phyloP scores from a whole-genome alignment of 169 alveolate genomes.

The Plasmodium knowlesi region DNA sequence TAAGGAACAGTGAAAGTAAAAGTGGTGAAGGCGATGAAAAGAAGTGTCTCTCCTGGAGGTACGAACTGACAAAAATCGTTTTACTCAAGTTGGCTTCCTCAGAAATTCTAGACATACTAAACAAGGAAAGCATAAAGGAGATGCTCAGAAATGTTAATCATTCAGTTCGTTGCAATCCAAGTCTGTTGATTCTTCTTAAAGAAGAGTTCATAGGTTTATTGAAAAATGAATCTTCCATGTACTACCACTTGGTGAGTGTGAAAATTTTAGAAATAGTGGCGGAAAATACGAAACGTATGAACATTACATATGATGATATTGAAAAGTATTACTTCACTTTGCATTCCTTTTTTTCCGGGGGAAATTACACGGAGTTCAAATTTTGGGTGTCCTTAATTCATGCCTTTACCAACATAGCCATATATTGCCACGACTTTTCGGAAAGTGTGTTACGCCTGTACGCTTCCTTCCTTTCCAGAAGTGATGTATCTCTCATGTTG shows the following conservation, averaged over 20 bases:
- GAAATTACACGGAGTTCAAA: constrained; percentile 15
- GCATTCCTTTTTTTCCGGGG: constrained; percentile 33
- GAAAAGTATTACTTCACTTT: constrained; percentile 46
- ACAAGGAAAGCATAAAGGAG: constrained; percentile 57
- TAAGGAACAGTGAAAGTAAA: background rate
- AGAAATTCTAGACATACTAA: constrained; percentile 18
- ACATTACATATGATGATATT: constrained; percentile 20
- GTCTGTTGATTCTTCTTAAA: constrained; percentile 8
- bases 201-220: constrained; percentile 26
- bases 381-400: constrained; percentile 71
- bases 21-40: no score
- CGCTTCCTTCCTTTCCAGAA: constrained; percentile 2
- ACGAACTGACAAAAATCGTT: constrained; percentile 29
- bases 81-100: constrained; percentile 18
- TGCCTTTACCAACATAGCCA: constrained; percentile 56
- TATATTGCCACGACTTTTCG: constrained; percentile 45
- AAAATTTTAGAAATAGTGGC: constrained; percentile 14
- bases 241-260: constrained; percentile 31
- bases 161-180: constrained; percentile 19
- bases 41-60: background rate
- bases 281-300: constrained; percentile 28
- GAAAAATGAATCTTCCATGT: constrained; percentile 14
- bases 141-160: constrained; percentile 20
- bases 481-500: background rate
- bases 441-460: constrained; percentile 11